Base-by-base conservation (phyloP, 169 alveolate genomes). In the Plasmodium billcollinsi region DNA sequence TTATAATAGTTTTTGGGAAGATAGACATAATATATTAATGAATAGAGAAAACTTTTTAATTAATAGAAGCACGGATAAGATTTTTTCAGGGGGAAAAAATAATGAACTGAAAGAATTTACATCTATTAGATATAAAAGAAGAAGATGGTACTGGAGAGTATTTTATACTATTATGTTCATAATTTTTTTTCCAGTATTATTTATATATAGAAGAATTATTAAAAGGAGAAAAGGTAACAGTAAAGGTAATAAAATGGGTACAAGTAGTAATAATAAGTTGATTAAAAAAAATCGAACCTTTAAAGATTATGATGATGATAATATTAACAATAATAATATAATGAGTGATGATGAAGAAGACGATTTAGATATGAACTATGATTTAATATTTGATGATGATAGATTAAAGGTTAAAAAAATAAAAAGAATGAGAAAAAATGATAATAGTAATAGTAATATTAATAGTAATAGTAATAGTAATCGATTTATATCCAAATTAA, bases 91-190 rank as follows among this genome's bases (percentile, higher is more conserved):
- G n/a, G 69, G 86, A 7, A 71, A 71, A 58, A 63, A 29, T 49
- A 59, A 83, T 14, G 91, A 83, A 15, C 52, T 70, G 5, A 83
- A 61, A 18, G 86, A 83, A 56, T 43, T 66, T 2, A 50, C 90
- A 6, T 33, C 86, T 5, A 20, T 58, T 47, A 83, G 59, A 29
- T 14, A 83, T 47, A 83, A 58, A 49, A 83, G 59, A 50, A 83
- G 59, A 33, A 73, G 86, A 26, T 83, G 91, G 91, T 83, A 83
- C 26, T 83, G 91, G 91, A 56, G 24, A 50, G 71, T 83, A 26
- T 70, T 70, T 47, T 83, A 83, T 83, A 69, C 91, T 12, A 15
- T 83, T 3, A 56, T 71, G 66, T 54, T 83, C 5, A 59, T 83
- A 71, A 54, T 83, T 24, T 73, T 56, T 43, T 33, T 83, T n/a